Conservation (phyloP, 2,329 filamentous ascomycete genomes). For the Lachnellula hyalina region DNA sequence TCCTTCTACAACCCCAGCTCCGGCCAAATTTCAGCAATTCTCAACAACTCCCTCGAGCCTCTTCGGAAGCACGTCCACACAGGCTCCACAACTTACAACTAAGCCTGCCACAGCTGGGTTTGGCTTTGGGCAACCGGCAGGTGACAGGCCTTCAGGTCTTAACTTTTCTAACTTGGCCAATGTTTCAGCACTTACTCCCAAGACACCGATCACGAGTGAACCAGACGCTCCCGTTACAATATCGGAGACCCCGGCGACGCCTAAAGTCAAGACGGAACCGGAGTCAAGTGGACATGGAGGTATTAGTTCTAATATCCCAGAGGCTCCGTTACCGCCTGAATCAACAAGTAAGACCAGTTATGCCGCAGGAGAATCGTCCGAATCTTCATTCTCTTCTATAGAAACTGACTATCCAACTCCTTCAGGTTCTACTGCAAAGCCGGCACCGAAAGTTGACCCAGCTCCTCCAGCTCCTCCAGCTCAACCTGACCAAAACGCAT, state of each 20-base stretch:
- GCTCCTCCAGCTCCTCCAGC: constrained; percentile 3
- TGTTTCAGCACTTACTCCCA: constrained; percentile 10
- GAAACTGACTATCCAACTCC: constrained; percentile 37
- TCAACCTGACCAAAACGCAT: background rate
- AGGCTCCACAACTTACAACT: constrained; percentile 2
- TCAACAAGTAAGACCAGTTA: constrained; percentile 34
- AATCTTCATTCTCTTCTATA: constrained; percentile 34
- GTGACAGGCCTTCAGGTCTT: constrained; percentile 14
- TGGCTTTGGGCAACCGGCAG: constrained; percentile 19
- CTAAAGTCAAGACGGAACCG: constrained; percentile 26
- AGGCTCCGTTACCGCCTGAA: constrained; percentile 42
- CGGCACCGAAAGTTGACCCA: constrained; percentile 7
- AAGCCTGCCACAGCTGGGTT: constrained; percentile 17
- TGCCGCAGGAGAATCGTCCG: constrained; percentile 34
- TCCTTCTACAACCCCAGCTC: constrained; percentile 21
- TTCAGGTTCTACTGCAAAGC: constrained; percentile 32
- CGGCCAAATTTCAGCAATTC: constrained; percentile 16
- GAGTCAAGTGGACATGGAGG: constrained; percentile 11
- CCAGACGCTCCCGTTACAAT: constrained; percentile 2
- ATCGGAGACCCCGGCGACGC: constrained; percentile 15
- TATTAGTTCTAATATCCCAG: constrained; percentile 21
- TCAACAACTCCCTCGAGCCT: constrained; percentile 9
- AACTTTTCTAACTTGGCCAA: constrained; percentile 14
- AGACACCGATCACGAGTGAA: constrained; percentile 13
- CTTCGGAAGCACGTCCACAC: constrained; percentile 8